Conservation (phyloP, 2,329 filamentous ascomycete species). For the Colletotrichum sp. region DNA sequence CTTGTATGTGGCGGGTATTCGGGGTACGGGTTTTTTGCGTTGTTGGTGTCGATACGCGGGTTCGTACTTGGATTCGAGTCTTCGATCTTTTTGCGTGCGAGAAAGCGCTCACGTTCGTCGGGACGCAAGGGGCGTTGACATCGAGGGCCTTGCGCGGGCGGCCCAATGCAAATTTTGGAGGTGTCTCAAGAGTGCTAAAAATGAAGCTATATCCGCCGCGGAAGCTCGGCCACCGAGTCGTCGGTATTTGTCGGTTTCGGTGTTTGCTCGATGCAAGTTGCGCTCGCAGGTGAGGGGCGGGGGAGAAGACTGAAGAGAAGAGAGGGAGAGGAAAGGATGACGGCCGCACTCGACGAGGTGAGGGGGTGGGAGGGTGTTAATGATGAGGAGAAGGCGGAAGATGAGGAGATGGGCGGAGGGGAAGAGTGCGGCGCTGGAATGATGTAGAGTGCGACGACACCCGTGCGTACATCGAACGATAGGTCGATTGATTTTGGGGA, state of each 20-base stretch:
- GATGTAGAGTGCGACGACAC: slow-evolving; percentile 16
- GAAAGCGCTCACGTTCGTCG: slow-evolving; percentile 13
- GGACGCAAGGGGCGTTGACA: slow-evolving; percentile 5
- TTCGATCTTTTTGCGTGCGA: background rate
- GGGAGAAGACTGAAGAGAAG: background rate
- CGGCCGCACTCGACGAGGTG: background rate
- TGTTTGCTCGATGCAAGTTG: background rate
- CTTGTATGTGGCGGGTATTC: slow-evolving; percentile 28
- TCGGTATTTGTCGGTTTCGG: background rate
- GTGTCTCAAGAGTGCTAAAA: background rate
- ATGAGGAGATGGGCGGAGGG: background rate
- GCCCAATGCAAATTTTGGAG: background rate
- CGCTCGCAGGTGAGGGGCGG: background rate
- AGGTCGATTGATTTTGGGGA: slow-evolving; percentile 20
- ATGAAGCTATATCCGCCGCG: slow-evolving; percentile 9
- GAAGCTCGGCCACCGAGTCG: slow-evolving; percentile 8
- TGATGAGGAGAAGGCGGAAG: background rate
- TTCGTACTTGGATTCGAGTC: background rate
- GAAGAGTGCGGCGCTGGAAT: background rate
- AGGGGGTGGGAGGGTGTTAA: background rate
- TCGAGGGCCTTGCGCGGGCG: background rate
- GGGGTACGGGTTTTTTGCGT: background rate
- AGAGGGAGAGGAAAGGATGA: background rate
- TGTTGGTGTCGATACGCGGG: background rate
- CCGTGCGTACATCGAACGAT: slow-evolving; percentile 19